These are phyloP conservation scores for Sporobolomyces roseus DNA, from an alignment of 768 basidiomycete genomes.

Conservation along the genomic window DNA sequence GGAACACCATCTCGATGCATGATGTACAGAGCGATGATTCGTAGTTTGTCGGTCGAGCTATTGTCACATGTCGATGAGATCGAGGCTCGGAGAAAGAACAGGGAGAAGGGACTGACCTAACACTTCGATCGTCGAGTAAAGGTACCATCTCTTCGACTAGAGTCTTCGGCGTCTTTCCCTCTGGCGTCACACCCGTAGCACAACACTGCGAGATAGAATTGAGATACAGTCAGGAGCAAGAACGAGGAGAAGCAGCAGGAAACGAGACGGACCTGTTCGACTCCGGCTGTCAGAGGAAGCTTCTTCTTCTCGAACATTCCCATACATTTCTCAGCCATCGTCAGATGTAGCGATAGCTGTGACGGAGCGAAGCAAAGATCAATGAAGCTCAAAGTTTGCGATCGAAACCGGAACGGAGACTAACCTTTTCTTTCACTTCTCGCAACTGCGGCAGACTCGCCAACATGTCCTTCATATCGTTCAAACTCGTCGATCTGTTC, in stretches of 20 bases:
- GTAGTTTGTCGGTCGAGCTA: constrained; percentile 87
- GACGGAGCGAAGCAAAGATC: too few relatives aligned
- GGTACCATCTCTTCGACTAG: constrained; percentile 99
- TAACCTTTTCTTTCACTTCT: constrained; percentile 87
- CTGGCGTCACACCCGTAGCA: constrained; percentile 82
- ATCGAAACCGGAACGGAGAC: neutral
- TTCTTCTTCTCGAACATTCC: constrained; percentile 81
- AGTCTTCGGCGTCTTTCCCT: constrained; percentile 89
- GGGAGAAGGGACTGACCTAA: constrained; percentile 57
- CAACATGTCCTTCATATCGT: constrained; percentile 99
- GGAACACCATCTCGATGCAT: constrained; percentile 93
- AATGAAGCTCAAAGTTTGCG: neutral
- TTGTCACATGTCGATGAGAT: too few relatives aligned
- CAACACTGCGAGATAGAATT: constrained; percentile 61
- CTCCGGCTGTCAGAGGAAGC: constrained; percentile 71
- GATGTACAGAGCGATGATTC: constrained; percentile 92
- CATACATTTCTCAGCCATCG: constrained; percentile 99
- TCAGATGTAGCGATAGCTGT: constrained; percentile 91
- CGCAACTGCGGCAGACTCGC: constrained; percentile 90
- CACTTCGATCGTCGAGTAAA: constrained; percentile 75
- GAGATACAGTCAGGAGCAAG: neutral
- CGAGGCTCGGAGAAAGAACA: neutral
- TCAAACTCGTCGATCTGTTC: constrained; percentile 70
- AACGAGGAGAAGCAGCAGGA: neutral
- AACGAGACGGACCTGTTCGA: constrained; percentile 70